phyloP scores from a whole-genome alignment of 352 stramenopile genomes.

The Pythium phragmiticola region DNA sequence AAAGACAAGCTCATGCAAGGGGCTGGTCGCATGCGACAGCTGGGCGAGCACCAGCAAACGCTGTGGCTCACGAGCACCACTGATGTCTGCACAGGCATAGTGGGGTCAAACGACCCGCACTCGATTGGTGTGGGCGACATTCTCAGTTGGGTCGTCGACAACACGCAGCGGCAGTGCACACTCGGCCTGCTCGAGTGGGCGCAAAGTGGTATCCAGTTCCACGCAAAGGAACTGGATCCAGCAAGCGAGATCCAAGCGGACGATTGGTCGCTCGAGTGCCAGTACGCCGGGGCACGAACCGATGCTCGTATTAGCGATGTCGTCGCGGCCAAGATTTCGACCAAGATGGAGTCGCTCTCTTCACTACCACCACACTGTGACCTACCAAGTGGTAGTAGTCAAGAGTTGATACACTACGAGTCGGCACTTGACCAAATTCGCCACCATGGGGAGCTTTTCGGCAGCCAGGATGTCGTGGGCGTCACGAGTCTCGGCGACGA shows the following conservation, averaged over 20 bases:
- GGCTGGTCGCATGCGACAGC: constrained; percentile 81
- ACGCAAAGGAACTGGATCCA: constrained; percentile 26
- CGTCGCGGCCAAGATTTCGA: constrained; percentile 8
- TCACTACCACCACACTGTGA: neutral
- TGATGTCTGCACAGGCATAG: constrained; percentile 53
- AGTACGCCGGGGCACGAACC: constrained; percentile 34
- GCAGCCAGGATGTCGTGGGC: constrained; percentile 39
- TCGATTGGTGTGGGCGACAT: constrained; percentile 19
- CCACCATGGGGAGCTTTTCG: constrained; percentile 15
- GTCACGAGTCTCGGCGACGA: constrained; percentile 40
- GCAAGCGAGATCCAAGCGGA: constrained; percentile 31
- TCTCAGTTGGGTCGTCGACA: constrained; percentile 86
- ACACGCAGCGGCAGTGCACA: constrained; percentile 67
- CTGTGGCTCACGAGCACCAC: constrained; percentile 65
- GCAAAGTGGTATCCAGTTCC: constrained; percentile 70
- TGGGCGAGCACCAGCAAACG: constrained; percentile 60
- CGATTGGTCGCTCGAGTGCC: constrained; percentile 42
- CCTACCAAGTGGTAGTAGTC: neutral
- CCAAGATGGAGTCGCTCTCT: constrained; percentile 1
- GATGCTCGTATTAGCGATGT: constrained; percentile 26
- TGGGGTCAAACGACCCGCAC: neutral
- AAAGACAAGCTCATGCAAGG: constrained; percentile 95
- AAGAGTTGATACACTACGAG: neutral
- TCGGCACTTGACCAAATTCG: constrained; percentile 8
- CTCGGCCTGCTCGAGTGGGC: constrained; percentile 77